phyloP scores from a whole-genome alignment of 306 rosid species.

The Prosopis cineraria region DNA sequence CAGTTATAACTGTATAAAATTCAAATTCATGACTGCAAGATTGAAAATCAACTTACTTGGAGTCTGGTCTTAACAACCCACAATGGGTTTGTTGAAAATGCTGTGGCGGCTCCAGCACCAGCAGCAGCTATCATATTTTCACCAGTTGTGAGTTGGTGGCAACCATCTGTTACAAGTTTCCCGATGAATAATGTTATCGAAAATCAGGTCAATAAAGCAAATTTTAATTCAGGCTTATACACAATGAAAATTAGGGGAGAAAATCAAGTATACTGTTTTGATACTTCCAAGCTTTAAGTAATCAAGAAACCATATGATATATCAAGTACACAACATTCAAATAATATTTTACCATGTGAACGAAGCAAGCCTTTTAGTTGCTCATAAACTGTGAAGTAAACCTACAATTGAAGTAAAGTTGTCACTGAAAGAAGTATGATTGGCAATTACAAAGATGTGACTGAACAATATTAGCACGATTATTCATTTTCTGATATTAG shows the following conservation, averaged over 20 bases:
- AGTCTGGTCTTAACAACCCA: conserved; percentile 99
- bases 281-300: background rate
- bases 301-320: conserved; percentile 3
- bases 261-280: conserved; percentile 1
- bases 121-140: conserved; percentile 86
- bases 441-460: conserved; percentile 19
- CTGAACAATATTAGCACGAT: conserved; percentile 10
- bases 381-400: conserved; percentile 92
- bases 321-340: conserved; percentile 11
- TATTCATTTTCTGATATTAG: conserved; percentile 18
- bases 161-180: conserved; percentile 42
- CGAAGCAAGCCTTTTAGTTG: conserved; percentile 82
- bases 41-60: conserved; percentile 69
- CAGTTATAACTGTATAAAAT: background rate
- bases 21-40: conserved; percentile 12
- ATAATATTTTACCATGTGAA: conserved; percentile 65
- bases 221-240: conserved; percentile 22
- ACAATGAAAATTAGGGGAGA: conserved; percentile 9
- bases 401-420: conserved; percentile 55
- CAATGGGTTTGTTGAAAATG: conserved; percentile 83
- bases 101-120: conserved; percentile 90
- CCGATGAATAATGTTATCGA: conserved; percentile 17
- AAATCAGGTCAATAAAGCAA: conserved; percentile 23
- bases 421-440: conserved; percentile 41
- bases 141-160: conserved; percentile 60